Evolutionary conservation across 2,329 filamentous ascomycete genomes (phyloP).

Genomic region (Pseudogymnoascus sp.): DNA sequence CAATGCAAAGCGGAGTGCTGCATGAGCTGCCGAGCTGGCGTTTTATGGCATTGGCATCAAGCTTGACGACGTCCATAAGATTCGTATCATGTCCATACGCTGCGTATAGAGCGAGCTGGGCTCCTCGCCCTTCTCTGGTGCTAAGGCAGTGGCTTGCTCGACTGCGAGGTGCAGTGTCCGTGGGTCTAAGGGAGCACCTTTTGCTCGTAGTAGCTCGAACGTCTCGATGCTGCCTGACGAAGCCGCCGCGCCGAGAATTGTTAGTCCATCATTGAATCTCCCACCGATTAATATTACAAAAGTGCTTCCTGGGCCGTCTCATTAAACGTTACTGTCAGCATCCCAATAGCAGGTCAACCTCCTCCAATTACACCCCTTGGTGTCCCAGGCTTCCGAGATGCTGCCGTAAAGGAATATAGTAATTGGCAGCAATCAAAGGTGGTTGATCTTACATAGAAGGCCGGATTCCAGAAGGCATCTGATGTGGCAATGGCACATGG

Average conservation of each 20-base stretch:
- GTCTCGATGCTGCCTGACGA: background rate
- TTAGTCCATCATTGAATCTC: background rate
- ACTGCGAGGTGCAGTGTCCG: slow-evolving; percentile 12
- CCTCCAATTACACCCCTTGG: slow-evolving; percentile 11
- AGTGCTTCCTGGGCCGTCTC: slow-evolving; percentile 16
- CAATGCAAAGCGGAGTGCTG: slow-evolving; percentile 11
- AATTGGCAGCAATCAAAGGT: slow-evolving; percentile 22
- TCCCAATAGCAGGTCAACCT: slow-evolving; percentile 14
- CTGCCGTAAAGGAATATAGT: slow-evolving; percentile 20
- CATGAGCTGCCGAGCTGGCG: background rate
- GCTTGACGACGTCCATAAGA: slow-evolving; percentile 10
- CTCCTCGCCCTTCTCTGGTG: background rate
- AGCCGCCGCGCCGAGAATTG: slow-evolving; percentile 10
- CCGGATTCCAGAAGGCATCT: slow-evolving; percentile 20
- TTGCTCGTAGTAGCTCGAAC: slow-evolving; percentile 14
- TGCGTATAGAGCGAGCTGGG: background rate
- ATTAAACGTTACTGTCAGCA: slow-evolving; percentile 11
- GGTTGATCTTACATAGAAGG: slow-evolving; percentile 18
- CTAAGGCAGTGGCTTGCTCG: background rate
- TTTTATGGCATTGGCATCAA: slow-evolving; percentile 13
- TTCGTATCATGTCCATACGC: slow-evolving; percentile 13
- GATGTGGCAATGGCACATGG: slow-evolving; percentile 19
- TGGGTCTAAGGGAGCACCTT: slow-evolving; percentile 12
- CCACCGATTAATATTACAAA: slow-evolving; percentile 22
- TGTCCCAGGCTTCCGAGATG: slow-evolving; percentile 19